phyloP scores from a whole-genome alignment of 176 grass and related monocot species.

The Oryza meyeriana region DNA sequence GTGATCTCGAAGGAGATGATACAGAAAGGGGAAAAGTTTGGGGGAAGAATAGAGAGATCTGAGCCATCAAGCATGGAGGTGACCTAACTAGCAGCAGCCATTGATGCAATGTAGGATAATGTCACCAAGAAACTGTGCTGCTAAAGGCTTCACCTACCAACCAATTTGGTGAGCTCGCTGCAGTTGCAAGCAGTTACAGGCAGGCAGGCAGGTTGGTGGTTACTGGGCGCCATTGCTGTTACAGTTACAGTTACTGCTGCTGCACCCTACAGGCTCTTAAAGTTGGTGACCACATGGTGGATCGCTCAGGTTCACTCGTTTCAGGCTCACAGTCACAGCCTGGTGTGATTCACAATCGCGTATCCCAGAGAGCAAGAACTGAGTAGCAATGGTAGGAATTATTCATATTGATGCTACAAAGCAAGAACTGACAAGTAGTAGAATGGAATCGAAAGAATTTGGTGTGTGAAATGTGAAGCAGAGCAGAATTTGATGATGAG shows the following conservation, averaged over 20 bases:
- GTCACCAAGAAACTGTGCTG: neutral
- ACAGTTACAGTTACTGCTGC: neutral
- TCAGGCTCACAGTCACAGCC: neutral
- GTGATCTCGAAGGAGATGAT: neutral
- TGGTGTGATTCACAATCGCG: neutral
- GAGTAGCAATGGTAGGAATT: too few relatives aligned
- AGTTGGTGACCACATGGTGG: slow-evolving; percentile 33
- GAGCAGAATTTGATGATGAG: neutral
- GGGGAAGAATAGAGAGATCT: neutral
- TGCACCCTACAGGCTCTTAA: neutral
- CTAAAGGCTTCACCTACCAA: neutral
- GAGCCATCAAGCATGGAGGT: neutral
- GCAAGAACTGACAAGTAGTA: neutral
- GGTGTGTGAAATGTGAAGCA: neutral
- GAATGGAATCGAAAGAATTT: neutral
- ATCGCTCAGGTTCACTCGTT: too few relatives aligned
- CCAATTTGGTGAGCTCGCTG: neutral
- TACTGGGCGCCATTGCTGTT: neutral
- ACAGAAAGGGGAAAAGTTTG: neutral
- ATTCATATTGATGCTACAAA: slow-evolving; percentile 24
- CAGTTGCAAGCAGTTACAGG: neutral
- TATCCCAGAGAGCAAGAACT: too few relatives aligned
- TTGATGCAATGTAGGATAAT: neutral
- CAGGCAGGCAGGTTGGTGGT: neutral
- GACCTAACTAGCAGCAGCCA: neutral